Percentiles rank a stretch among this genome's conserved stretches.
Evolutionary conservation across 371 early-diverging fungal species (phyloP).

Genomic region (Rhizopus microsporus): DNA sequence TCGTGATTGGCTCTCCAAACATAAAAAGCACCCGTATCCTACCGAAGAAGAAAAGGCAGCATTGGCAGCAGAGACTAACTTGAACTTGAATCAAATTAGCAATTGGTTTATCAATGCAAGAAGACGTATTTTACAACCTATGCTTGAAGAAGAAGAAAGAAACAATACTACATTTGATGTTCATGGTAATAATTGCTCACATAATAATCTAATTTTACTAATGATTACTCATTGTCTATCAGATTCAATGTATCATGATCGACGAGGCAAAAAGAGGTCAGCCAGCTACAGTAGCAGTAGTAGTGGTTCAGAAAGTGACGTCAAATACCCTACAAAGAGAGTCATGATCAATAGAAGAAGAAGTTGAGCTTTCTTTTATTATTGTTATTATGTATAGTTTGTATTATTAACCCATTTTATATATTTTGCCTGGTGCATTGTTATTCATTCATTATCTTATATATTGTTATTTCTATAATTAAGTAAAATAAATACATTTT

Average conservation of each 20-base stretch:
- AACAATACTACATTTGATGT: conserved; percentile 3
- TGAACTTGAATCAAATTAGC: conserved; percentile 74
- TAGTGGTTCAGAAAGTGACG: too few species aligned
- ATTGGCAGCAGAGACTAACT: conserved; percentile 62
- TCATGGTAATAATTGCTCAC: background rate
- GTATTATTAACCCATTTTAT: too few species aligned
- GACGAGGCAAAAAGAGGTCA: conserved; percentile 26
- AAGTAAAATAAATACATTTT: too few species aligned
- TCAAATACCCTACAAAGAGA: conserved; percentile 8
- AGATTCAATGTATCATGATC: conserved; percentile 21
- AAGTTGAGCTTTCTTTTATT: background rate
- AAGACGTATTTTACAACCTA: conserved; percentile 61
- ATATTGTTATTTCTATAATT: too few species aligned
- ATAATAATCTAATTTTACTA: background rate
- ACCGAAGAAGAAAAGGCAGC: conserved; percentile 74
- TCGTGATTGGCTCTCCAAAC: conserved; percentile 73
- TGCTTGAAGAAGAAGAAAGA: conserved; percentile 40
- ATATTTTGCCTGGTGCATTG: too few species aligned
- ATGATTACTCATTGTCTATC: background rate
- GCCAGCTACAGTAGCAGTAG: background rate
- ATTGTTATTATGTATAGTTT: too few species aligned
- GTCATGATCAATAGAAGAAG: conserved; percentile 17
- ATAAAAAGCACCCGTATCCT: conserved; percentile 82
- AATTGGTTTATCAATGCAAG: conserved; percentile 39
- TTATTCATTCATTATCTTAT: too few species aligned